These are phyloP conservation scores for Phlegmacium glaucopus DNA, from an alignment of 768 basidiomycete species.

Conservation along the genomic window DNA sequence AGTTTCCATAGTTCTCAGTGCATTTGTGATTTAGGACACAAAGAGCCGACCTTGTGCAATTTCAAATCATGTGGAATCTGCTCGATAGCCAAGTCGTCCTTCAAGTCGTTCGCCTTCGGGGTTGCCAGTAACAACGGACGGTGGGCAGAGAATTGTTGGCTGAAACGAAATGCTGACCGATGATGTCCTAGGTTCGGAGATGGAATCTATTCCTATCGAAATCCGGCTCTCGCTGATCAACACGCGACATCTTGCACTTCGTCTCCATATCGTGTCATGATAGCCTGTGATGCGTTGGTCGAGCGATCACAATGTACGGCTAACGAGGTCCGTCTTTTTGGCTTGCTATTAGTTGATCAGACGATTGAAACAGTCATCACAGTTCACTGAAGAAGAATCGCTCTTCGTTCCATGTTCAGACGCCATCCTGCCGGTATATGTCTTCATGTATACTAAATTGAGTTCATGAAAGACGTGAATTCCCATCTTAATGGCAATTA, in stretches of 20 bases:
- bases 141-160: conserved; percentile 28
- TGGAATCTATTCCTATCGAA: conserved; percentile 61
- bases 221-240: conserved; percentile 53
- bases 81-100: conserved; percentile 52
- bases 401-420: conserved; percentile 53
- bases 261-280: conserved; percentile 64
- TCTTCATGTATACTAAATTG: conserved; percentile 49
- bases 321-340: conserved; percentile 24
- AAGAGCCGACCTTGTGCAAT: conserved; percentile 46
- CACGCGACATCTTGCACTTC: conserved; percentile 65
- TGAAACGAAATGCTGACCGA: background rate
- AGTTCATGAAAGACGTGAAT: conserved; percentile 2
- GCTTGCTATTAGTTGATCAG: background rate
- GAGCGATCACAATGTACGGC: conserved; percentile 28
- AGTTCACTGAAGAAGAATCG: conserved; percentile 47
- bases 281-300: conserved; percentile 55
- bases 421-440: conserved; percentile 54
- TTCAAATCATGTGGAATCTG: conserved; percentile 68
- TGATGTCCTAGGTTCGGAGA: conserved; percentile 46
- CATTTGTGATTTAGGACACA: conserved; percentile 64
- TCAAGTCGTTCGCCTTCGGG: conserved; percentile 57
- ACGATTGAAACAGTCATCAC: conserved; percentile 7
- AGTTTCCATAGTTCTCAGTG: conserved; percentile 65
- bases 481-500: conserved; percentile 9
- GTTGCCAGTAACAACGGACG: conserved; percentile 48